Evolutionary conservation across 2,329 filamentous ascomycete genomes (phyloP).

Genomic region (Coniochaeta sp.): DNA sequence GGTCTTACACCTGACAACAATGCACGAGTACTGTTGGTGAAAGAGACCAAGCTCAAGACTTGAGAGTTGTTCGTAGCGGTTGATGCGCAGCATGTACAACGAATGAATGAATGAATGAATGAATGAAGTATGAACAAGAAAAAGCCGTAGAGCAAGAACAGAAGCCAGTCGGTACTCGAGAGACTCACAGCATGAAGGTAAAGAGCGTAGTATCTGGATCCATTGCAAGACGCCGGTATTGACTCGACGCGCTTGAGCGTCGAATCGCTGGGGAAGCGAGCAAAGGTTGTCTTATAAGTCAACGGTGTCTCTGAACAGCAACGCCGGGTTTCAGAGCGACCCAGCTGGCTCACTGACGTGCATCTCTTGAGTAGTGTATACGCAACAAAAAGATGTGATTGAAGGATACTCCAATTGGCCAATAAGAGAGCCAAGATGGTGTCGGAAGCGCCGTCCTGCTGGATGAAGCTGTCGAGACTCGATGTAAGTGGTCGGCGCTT

Average conservation of each 20-base stretch:
- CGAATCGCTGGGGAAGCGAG: constrained; percentile 7
- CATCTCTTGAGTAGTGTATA: constrained; percentile 21
- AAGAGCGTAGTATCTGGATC: constrained; percentile 58
- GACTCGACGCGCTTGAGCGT: constrained; percentile 15
- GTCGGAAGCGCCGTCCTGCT: constrained; percentile 23
- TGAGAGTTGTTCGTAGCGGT: background rate
- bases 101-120: background rate
- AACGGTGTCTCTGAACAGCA: background rate
- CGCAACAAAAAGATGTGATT: constrained; percentile 16
- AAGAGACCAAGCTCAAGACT: background rate
- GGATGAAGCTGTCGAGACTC: constrained; percentile 7
- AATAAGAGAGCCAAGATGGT: constrained; percentile 14
- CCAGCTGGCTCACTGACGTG: background rate
- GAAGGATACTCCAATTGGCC: constrained; percentile 15
- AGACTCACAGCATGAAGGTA: constrained; percentile 61
- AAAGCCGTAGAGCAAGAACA: constrained; percentile 3
- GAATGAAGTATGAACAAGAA: constrained; percentile 10
- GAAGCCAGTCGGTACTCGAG: constrained; percentile 5
- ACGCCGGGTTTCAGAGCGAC: constrained; percentile 6
- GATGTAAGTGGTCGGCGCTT: constrained; percentile 23
- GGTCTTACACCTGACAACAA: background rate
- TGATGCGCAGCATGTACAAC: background rate
- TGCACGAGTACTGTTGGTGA: background rate
- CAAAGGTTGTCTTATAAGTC: constrained; percentile 12
- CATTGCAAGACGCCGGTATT: constrained; percentile 28